Evolutionary conservation across 805 yeast genomes (phyloP).

Genomic region (Metschnikowia colocasiae): DNA sequence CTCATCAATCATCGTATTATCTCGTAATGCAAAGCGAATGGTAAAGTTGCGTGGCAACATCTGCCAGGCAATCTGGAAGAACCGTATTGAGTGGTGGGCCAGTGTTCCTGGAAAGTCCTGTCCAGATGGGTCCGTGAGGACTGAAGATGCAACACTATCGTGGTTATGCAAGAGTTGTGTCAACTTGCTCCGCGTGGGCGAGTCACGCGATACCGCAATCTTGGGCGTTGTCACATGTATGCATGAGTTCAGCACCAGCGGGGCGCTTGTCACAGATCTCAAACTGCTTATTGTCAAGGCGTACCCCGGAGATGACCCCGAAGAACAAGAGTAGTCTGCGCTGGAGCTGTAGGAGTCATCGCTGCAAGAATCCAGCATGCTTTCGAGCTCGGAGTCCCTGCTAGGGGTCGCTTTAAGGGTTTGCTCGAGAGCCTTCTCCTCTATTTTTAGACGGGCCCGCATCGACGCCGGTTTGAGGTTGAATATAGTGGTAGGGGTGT

Average conservation of each 20-base stretch:
- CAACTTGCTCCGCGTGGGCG: conserved; percentile 4
- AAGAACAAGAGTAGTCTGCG: conserved; percentile 1
- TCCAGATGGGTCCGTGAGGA: neutral
- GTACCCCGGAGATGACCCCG: neutral
- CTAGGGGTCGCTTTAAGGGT: neutral
- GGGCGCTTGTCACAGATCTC: neutral
- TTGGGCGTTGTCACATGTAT: conserved; percentile 1
- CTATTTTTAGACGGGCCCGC: conserved; percentile 1
- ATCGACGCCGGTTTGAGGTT: neutral
- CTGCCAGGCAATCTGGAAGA: conserved; percentile 5
- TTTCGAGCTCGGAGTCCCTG: neutral
- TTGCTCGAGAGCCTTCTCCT: conserved; percentile 1
- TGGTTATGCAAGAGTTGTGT: conserved; percentile 1
- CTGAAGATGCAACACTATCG: neutral
- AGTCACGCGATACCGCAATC: neutral
- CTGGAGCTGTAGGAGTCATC: conserved; percentile 5
- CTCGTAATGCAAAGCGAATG: conserved; percentile 1
- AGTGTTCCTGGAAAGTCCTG: neutral
- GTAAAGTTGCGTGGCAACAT: conserved; percentile 1
- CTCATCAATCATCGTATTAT: neutral
- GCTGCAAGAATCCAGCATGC: conserved; percentile 5
- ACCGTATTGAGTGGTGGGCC: neutral
- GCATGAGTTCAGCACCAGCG: conserved; percentile 2
- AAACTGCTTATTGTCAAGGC: conserved; percentile 1
- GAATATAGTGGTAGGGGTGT: neutral